Evolutionary conservation across 768 basidiomycete species (phyloP), one percentile per base, ranked within the genome.

Genomic region (Clitopilus hobsonii): DNA sequence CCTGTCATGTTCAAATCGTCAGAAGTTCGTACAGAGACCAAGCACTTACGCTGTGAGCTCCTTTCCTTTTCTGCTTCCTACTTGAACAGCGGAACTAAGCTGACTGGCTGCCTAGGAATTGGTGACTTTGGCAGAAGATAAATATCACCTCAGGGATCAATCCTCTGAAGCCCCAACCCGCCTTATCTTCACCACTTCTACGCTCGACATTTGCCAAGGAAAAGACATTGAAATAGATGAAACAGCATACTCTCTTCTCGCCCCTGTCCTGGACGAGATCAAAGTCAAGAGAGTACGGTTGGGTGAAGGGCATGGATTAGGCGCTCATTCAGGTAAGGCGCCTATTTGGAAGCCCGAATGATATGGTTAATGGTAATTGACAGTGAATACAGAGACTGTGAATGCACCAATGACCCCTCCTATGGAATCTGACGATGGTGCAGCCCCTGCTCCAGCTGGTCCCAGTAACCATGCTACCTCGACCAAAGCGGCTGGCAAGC

Each of bases 141-240:
- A 61, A 3, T 68, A 70, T 53, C 49, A 47, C 2, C 56, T 71
- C 0, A 25, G 55, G n/a, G 38, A 41, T 41, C 38, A 41, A 41
- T 41, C 1, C 29, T 49, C 8, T 28, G 49, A 14, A 10, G 27
- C 13, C 3, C 49, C 8, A 26, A 50, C 49, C 3, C 49, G 49
- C 2, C 53, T 66, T 2, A 54, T 52, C 4, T 58, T 72, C 27
- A 56, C 58, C 10, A 71, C 68, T 2, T 63, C 63, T 0, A 56
- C 67, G 1, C 56, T 70, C 22, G 69, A 70, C 24, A 65, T 66
- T 26, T 73, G 71, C 47, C 58, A 61, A 27, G 67, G 65, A 3
- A 38, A 53, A 23, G 57, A 58, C 13, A 60, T 69, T 1, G 69
- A 69, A 36, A 65, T 72, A 47, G 68, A 69, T 36, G 60, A 67